phyloP scores from a whole-genome alignment of 176 grass and related monocot species.

The Carex scoparia region DNA sequence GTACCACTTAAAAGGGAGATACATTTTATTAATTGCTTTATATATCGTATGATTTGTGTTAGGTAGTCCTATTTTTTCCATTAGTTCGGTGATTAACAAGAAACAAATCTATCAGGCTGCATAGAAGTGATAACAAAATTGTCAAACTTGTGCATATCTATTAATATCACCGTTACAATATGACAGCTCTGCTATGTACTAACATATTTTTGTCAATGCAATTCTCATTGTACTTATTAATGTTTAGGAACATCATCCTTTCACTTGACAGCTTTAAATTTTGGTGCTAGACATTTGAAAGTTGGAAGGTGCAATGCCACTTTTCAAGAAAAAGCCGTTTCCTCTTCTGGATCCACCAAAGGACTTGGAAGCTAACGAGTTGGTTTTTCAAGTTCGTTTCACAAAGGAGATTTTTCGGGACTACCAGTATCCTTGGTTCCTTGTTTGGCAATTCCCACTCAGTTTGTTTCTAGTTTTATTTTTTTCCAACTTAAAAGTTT shows the following conservation, averaged over 20 bases:
- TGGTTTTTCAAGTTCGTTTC: conserved; percentile 67
- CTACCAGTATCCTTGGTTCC: conserved; percentile 78
- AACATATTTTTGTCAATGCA: not conserved
- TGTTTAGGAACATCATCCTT: not conserved
- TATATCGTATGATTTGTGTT: not conserved
- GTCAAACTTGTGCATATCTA: not conserved
- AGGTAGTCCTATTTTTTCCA: not conserved
- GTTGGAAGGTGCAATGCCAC: conserved; percentile 55
- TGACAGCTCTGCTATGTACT: not conserved
- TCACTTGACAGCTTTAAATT: conserved; percentile 12
- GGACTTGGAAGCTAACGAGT: conserved; percentile 59
- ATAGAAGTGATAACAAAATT: not conserved
- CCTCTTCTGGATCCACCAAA: conserved; percentile 48
- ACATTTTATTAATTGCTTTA: not conserved
- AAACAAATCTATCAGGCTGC: not conserved
- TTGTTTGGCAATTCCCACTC: not conserved
- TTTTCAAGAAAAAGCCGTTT: conserved; percentile 62
- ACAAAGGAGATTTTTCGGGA: conserved; percentile 84
- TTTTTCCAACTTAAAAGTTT: conserved; percentile 6
- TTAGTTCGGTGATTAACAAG: not conserved
- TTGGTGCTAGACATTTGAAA: conserved; percentile 1
- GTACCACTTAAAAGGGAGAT: not conserved
- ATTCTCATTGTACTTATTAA: not conserved
- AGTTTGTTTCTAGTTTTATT: conserved; percentile 16
- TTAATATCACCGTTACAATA: not conserved